Evolutionary conservation across 768 basidiomycete genomes (phyloP), one percentile per base, ranked within the genome.

Genomic region (Mycena rebaudengoi): DNA sequence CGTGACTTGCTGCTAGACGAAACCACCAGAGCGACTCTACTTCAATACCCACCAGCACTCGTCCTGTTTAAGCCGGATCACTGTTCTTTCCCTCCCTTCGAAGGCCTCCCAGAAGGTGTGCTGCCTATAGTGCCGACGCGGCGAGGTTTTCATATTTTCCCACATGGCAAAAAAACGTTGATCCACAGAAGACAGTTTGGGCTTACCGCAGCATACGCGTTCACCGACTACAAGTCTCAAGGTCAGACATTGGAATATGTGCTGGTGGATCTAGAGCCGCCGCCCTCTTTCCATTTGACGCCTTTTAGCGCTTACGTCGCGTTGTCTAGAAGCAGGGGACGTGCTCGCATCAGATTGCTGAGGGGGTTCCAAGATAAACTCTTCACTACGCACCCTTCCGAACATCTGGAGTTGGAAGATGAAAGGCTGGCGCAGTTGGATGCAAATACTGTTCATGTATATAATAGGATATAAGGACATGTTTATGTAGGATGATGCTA

Each of bases 221-320:
- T 82, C 64, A 82, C 79, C 0, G 80, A 82, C 62, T 82, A 79
- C 65, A 72, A 75, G 46, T 62, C 75, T 0, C 81, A 82, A 60
- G 82, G 82, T 0, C 79, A 81, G 57, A 82, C 79, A 0, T 64
- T 80, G 4, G 64, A 67, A 43, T 57, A 69, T 40, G 75, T 79
- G 0, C 64, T 81, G 0, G 73, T 82, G 4, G 79, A 83, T 55
- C 48, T 84, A 0, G 75, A 56, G 4, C 61, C 53, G 23, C 76
- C 79, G 4, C 75, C 76, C 0, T 57, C 60, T 0, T 71, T 69
- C 0, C 18, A 29, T 1, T 59, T 82, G 0, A 70, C 70, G 0
- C 73, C 71, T 0, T 81, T 80, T 60, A 74, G 70, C 30, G 68
- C 66, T 0, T 80, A 79, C 52, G 74, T 80, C 0, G 75, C 79